Conservation (phyloP, 164 flowering plant genomes). For the Dillenia turbinata region DNA sequence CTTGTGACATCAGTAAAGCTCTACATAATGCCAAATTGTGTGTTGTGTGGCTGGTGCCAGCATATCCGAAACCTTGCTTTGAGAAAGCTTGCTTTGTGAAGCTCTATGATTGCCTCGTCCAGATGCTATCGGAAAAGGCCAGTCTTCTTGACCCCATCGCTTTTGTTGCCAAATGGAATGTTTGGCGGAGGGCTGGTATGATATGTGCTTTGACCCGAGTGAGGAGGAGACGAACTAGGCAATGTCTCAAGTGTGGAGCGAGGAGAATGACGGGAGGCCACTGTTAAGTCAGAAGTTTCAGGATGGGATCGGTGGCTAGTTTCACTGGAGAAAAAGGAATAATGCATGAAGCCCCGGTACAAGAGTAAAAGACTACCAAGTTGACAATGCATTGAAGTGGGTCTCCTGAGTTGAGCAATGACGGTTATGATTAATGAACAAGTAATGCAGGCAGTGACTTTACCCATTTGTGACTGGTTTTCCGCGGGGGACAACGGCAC, state of each 20-base stretch:
- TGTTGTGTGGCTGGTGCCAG: too few relatives aligned
- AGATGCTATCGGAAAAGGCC: too few relatives aligned
- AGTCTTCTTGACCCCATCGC: too few relatives aligned
- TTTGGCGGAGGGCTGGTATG: conserved; percentile 13
- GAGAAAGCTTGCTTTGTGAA: too few relatives aligned
- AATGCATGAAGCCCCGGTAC: conserved; percentile 20
- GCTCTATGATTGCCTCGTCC: too few relatives aligned
- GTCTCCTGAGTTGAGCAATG: too few relatives aligned
- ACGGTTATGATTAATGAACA: too few relatives aligned
- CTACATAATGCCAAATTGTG: too few relatives aligned
- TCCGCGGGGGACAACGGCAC: neutral
- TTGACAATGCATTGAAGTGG: too few relatives aligned
- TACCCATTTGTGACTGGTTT: neutral
- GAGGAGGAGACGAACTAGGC: conserved; percentile 33
- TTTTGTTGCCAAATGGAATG: neutral
- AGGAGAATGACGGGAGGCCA: conserved; percentile 32
- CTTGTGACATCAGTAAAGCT: too few relatives aligned
- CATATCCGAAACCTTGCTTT: too few relatives aligned
- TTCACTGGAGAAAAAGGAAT: conserved; percentile 45
- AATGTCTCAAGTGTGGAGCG: conserved; percentile 45
- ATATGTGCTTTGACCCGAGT: conserved; percentile 9
- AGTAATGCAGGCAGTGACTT: neutral
- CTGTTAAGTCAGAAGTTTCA: conserved; percentile 31
- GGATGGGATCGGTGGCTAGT: conserved; percentile 28
- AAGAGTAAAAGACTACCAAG: too few relatives aligned